A percentile compares a stretch with the other conserved stretches of the same genome.
phyloP scores from a whole-genome alignment of 108 stramenopile species.

The Mayamaea pseudoterrestris region DNA sequence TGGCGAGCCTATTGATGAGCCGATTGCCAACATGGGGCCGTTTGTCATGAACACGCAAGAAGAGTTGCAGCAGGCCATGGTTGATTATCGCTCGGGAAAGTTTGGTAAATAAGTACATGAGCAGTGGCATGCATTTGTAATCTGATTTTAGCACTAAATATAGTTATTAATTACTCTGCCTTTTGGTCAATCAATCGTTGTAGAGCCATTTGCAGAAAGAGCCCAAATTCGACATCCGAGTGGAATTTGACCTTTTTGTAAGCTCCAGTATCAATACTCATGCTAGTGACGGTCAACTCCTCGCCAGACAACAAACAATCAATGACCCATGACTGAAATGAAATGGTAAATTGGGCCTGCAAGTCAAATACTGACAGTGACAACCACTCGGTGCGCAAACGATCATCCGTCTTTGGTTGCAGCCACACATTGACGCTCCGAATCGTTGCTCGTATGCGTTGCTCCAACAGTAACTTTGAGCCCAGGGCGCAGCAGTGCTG shows the following conservation, averaged over 20 bases:
- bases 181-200: not conserved
- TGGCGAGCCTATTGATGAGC: conserved; percentile 71
- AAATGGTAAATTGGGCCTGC: conserved; percentile 43
- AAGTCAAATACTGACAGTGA: conserved; percentile 60
- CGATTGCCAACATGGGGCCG: conserved; percentile 83
- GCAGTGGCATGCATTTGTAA: too few species aligned
- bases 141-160: too few species aligned
- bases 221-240: conserved; percentile 62
- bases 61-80: conserved; percentile 69
- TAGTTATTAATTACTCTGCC: not conserved
- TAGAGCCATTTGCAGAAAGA: conserved; percentile 20
- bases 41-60: conserved; percentile 91
- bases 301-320: conserved; percentile 52
- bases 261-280: conserved; percentile 17
- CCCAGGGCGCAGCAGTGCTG: conserved; percentile 59
- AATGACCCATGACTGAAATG: conserved; percentile 23
- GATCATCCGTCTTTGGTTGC: not conserved
- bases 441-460: conserved; percentile 40
- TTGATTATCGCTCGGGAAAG: conserved; percentile 59
- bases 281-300: conserved; percentile 38
- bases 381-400: conserved; percentile 53
- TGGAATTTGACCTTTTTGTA: conserved; percentile 49
- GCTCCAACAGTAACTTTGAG: conserved; percentile 62
- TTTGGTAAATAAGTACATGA: conserved; percentile 5
- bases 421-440: conserved; percentile 5